Base-by-base conservation (phyloP, 2,329 filamentous ascomycete genomes). In the Zymoseptoria pseudotritici region DNA sequence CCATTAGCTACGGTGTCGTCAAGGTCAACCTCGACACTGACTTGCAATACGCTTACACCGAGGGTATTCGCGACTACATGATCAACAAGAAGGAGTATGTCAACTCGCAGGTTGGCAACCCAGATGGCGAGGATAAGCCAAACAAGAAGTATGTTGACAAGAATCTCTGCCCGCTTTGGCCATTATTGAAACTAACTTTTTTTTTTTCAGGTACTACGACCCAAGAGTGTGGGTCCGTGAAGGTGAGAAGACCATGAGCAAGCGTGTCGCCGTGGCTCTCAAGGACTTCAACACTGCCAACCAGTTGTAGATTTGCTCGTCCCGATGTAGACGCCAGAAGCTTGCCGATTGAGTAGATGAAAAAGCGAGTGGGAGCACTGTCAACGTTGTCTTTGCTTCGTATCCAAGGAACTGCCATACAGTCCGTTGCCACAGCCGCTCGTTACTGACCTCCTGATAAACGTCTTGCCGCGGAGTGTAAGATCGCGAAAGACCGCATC, bases 21-120 rank as follows among this genome's bases (percentile, higher is more conserved):
- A 99, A 99, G 88, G 94, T 99, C 80, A 99, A 99, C 83, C 83
- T 99, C 72, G 94, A 99, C 80, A 99, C 94, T 55, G 94, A 99
- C 75, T 85, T 97, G 79, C 93, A 97, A 83, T 96, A 86, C 78
- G 92, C 93, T 61, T 99, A 97, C 84, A 84, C 94, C 68, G 80
- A 80, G 64, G 94, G 94, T 80, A 89, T 97, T 81, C 90, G 94
- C 66, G 93, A 99, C 81, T 99, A 91, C 83, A 83, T 97, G 75
- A 78, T 91, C 73, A 89, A 86, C 77, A 97, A 97, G 85, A 92
- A 96, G 81, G 93, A 96, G 71, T 99, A 97, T 83, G 80, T 99
- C 70, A 80, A 84, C 80, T 86, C 83, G 62, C 84, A 90, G 73
- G 88, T 99, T 69, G 94, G 94, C 72, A 99, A 97, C 85, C 93